These are phyloP conservation scores for Herpetospermum pedunculosum DNA, from an alignment of 306 rosid genomes.

Conservation along the genomic window DNA sequence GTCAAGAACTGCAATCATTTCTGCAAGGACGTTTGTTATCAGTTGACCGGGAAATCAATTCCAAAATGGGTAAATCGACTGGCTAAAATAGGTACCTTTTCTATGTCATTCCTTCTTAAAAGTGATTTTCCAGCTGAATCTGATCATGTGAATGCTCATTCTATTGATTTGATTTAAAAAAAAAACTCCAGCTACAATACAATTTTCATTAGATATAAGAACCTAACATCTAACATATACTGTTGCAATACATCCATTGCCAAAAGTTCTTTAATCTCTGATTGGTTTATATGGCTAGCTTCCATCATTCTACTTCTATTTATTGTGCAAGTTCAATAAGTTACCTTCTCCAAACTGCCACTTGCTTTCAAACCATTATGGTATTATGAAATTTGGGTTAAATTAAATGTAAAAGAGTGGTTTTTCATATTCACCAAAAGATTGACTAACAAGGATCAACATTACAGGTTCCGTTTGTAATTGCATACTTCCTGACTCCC, in stretches of 20 bases:
- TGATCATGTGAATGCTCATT: background rate
- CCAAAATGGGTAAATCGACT: constrained; percentile 97
- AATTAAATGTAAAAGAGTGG: background rate
- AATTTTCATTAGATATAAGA: background rate
- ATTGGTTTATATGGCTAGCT: background rate
- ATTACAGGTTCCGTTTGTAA: constrained; percentile 75
- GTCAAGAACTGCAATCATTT: constrained; percentile 97
- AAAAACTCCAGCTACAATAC: background rate
- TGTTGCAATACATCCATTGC: background rate
- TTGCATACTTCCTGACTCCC: constrained; percentile 79
- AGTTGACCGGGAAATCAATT: constrained; percentile 80
- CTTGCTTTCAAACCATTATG: background rate
- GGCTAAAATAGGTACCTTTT: constrained; percentile 74
- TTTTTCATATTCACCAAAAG: background rate
- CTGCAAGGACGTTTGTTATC: constrained; percentile 85
- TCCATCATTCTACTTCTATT: background rate
- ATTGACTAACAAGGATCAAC: background rate
- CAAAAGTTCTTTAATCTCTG: background rate
- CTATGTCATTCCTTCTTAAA: background rate
- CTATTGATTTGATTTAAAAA: background rate
- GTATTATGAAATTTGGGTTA: background rate
- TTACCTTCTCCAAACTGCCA: background rate
- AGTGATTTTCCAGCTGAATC: background rate
- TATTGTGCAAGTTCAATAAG: background rate
- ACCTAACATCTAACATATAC: background rate